phyloP scores from a whole-genome alignment of 2,329 filamentous ascomycete species.

The Aspergillus felis region DNA sequence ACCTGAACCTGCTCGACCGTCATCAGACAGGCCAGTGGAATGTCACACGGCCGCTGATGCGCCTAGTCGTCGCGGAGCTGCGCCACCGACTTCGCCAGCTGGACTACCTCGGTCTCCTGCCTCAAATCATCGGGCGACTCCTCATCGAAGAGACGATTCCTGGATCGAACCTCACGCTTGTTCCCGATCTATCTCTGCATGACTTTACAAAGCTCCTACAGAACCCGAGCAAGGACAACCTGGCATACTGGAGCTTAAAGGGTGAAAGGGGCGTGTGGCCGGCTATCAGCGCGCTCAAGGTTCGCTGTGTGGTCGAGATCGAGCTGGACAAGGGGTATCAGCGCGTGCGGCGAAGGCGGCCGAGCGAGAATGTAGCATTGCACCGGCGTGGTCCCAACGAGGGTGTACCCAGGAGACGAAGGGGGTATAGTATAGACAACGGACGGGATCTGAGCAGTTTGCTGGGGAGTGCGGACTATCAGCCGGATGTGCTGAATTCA shows the following conservation, averaged over 20 bases:
- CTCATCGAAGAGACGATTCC: constrained; percentile 79
- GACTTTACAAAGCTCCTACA: constrained; percentile 81
- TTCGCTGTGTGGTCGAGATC: constrained; percentile 80
- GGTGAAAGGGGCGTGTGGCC: constrained; percentile 92
- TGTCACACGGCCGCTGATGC: constrained; percentile 54
- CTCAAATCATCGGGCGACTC: constrained; percentile 66
- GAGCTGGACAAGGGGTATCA: constrained; percentile 85
- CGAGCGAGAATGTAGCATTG: constrained; percentile 18
- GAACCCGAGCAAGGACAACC: constrained; percentile 68
- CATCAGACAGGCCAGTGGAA: constrained; percentile 56
- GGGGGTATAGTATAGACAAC: constrained; percentile 16
- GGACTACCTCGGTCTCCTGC: constrained; percentile 70
- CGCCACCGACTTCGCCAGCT: constrained; percentile 78
- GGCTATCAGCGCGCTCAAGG: constrained; percentile 73
- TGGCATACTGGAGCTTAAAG: constrained; percentile 80
- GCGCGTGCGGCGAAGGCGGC: constrained; percentile 55
- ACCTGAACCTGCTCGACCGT: constrained; percentile 69
- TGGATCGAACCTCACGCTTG: constrained; percentile 72
- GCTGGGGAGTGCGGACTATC: constrained; percentile 13
- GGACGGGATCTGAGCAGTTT: constrained; percentile 12
- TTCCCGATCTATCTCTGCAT: constrained; percentile 68
- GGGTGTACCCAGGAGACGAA: constrained; percentile 22
- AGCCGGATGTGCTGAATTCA: constrained; percentile 2
- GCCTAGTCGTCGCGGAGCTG: constrained; percentile 71
- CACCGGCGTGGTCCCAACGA: constrained; percentile 26